Evolutionary conservation across 495 filamentous ascomycete genomes (phyloP).

Genomic region (Annulohypoxylon maeteangense): DNA sequence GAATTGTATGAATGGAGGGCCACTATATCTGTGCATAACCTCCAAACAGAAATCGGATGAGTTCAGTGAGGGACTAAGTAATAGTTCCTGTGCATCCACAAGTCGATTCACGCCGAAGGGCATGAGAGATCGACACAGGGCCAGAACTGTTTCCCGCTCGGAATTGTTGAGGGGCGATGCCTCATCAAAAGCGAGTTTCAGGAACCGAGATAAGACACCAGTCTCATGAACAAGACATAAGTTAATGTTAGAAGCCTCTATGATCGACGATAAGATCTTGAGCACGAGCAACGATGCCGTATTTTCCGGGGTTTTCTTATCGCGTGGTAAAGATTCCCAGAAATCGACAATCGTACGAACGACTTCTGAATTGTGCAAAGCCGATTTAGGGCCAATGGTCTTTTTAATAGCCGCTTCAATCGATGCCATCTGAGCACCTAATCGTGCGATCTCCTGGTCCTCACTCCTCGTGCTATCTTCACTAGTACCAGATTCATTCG

Average conservation of each 20-base stretch:
- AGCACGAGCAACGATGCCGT: constrained; percentile 69
- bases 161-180: constrained; percentile 56
- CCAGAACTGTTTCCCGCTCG: constrained; percentile 68
- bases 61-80: constrained; percentile 68
- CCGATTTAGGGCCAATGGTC: constrained; percentile 64
- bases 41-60: constrained; percentile 78
- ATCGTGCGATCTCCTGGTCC: constrained; percentile 32
- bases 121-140: constrained; percentile 68
- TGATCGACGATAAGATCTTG: constrained; percentile 62
- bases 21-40: constrained; percentile 75
- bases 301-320: constrained; percentile 52
- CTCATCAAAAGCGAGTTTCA: constrained; percentile 71
- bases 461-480: constrained; percentile 36
- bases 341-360: constrained; percentile 72
- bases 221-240: constrained; percentile 80
- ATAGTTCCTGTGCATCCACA: constrained; percentile 80
- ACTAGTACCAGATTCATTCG: constrained; percentile 41
- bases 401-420: constrained; percentile 57
- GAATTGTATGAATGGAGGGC: constrained; percentile 89
- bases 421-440: constrained; percentile 42
- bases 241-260: constrained; percentile 75
- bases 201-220: constrained; percentile 75
- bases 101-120: constrained; percentile 77
- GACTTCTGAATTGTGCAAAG: constrained; percentile 71
- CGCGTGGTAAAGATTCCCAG: constrained; percentile 68